These are phyloP conservation scores for Diplodia scrobiculata DNA, from an alignment of 2,329 filamentous ascomycete genomes.

Conservation along the genomic window DNA sequence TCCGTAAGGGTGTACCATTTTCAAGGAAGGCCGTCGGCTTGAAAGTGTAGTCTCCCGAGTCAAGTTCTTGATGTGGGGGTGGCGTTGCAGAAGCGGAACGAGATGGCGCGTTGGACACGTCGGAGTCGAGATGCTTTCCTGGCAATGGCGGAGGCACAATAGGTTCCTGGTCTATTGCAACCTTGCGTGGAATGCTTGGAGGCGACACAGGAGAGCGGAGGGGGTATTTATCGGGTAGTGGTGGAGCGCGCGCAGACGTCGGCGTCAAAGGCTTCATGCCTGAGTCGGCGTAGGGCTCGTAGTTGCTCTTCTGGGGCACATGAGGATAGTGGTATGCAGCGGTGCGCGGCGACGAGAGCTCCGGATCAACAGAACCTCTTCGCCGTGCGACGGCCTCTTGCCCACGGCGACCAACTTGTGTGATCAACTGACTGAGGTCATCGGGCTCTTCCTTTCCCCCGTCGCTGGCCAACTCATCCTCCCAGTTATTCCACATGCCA, in stretches of 20 bases:
- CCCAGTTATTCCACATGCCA: slow-evolving; percentile 59
- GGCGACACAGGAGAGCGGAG: slow-evolving; percentile 10
- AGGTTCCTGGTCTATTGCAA: slow-evolving; percentile 3
- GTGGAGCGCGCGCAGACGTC: slow-evolving; percentile 39
- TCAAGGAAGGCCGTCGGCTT: slow-evolving; percentile 85
- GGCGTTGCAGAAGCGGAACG: slow-evolving; percentile 39
- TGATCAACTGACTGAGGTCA: slow-evolving; percentile 56
- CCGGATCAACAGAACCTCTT: slow-evolving; percentile 31
- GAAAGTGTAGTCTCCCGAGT: slow-evolving; percentile 69
- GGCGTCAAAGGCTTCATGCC: slow-evolving; percentile 28
- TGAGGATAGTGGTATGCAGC: slow-evolving; percentile 49
- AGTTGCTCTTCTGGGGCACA: slow-evolving; percentile 46
- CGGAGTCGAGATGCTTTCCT: slow-evolving; percentile 33
- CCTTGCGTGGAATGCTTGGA: slow-evolving; percentile 22
- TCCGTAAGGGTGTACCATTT: slow-evolving; percentile 81
- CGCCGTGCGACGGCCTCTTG: slow-evolving; percentile 34
- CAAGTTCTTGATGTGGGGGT: slow-evolving; percentile 44
- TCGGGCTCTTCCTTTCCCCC: slow-evolving; percentile 41
- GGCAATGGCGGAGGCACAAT: slow-evolving; percentile 35
- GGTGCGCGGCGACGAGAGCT: slow-evolving; percentile 9
- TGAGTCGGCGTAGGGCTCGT: slow-evolving; percentile 41
- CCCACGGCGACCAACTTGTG: slow-evolving; percentile 52
- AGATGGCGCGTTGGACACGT: slow-evolving; percentile 29
- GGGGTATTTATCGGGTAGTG: slow-evolving; percentile 40
- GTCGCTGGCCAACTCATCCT: slow-evolving; percentile 44